phyloP scores from a whole-genome alignment of 2,329 filamentous ascomycete genomes.

The Penicillium sp. region DNA sequence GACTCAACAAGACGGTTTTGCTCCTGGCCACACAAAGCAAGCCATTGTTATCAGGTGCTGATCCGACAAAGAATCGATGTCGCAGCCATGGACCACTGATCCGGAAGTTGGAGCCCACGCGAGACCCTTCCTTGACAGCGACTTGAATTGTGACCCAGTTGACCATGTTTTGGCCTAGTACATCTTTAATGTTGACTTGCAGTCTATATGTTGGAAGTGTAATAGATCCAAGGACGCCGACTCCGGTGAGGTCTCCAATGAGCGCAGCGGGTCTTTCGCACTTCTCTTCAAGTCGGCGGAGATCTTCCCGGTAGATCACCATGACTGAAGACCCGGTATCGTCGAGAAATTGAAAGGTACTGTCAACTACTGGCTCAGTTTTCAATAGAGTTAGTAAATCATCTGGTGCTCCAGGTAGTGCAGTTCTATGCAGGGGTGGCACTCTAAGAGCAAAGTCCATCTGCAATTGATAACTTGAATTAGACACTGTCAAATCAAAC shows the following conservation, averaged over 20 bases:
- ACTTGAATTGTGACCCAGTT: conserved; percentile 1
- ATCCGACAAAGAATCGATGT: conserved; percentile 2
- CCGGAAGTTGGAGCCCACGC: not conserved
- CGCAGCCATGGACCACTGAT: conserved; percentile 1
- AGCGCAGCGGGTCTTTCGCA: not conserved
- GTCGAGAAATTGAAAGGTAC: not conserved
- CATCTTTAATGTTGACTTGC: not conserved
- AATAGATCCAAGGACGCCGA: not conserved
- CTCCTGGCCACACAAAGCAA: not conserved
- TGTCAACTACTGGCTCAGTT: not conserved
- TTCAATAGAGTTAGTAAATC: not conserved
- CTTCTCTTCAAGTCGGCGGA: not conserved
- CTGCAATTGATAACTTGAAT: no score
- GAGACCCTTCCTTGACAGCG: not conserved
- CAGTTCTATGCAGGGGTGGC: no score
- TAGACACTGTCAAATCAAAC: no score
- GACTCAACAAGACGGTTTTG: not conserved
- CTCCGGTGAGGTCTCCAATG: not conserved
- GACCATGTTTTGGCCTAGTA: not conserved
- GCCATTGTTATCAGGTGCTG: not conserved
- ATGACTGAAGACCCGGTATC: conserved; percentile 1
- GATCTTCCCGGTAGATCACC: not conserved
- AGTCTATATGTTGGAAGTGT: not conserved
- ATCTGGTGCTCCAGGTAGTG: not conserved
- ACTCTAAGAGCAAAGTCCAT: not conserved